Base-by-base conservation (phyloP, 2,329 filamentous ascomycete genomes). In the Westerdykella aurantiaca region DNA sequence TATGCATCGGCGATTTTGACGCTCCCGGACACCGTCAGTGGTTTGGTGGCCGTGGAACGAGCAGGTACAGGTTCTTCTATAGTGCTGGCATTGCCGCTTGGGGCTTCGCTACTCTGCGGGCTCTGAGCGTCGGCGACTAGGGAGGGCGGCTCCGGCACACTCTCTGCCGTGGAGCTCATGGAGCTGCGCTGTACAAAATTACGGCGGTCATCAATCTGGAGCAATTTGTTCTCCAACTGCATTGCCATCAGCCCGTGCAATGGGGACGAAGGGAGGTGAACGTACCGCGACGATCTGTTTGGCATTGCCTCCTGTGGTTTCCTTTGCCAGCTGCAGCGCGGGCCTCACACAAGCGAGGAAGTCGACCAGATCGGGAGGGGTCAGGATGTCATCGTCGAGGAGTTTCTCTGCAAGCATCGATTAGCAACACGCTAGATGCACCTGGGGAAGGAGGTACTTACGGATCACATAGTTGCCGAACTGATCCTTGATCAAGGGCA, bases 381-480 rank as follows among this genome's bases (percentile, higher is more conserved):
- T 13, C 33, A 18, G 33, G 11, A 14, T 16, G 33, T 13, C 33
- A 35, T 35, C n/a, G 39, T 74, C 71, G 33, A 95, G 73, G 5
- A 96, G 76, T 71, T 90, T 95, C 71, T 96, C 88, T 94, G 61
- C 4, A 21, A 13, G 22, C 12, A 23, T 4, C 5, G 31, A 47
- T 57, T 45, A 55, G 48, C 37, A 17, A 43, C 22, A 14, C 9
- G 25, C 4, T 13, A 35, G 14, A 9, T 7, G n/a, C 10, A 38
- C 23, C 2, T 13, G n/a, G 18, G 17, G 31, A 35, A 10, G 17
- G 9, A 37, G 40, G n/a, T 21, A 81, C 88, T 81, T 80, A 95
- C 89, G 91, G 49, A 97, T 85, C 5, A 97, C 91, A 63, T 97
- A 98, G 67, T 98, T 98, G 47, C 88, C 93, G 64, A 84, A 97